Evolutionary conservation across 208 protist genomes (phyloP), one percentile per base, ranked within the genome.

Genomic region (Kentomonas sorsogonicus): DNA sequence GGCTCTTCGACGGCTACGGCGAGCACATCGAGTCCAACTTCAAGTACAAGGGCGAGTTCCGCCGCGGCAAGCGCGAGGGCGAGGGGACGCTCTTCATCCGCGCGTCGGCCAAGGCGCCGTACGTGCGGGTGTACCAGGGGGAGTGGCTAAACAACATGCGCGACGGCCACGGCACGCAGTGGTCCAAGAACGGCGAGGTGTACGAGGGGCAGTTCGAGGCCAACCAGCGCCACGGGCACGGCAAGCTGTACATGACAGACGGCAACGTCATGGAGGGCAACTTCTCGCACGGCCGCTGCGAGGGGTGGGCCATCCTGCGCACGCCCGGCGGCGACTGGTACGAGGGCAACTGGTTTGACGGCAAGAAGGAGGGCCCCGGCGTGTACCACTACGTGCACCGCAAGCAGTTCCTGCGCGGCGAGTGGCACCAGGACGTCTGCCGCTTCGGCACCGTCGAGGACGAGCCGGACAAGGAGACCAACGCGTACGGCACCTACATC

Each of bases 1-100:
- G 79, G 6, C 47, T 83, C 26, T 91, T 91, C 57, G 86, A 89
- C 27, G 89, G 89, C 31, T 94, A 82, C 33, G 89, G 89, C 16
- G 85, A 91, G 63, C 81, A 91, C 53, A 62, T 93, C 29, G 70
- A 83, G 58, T 57, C 68, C 26, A 78, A 72, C 50, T 83, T 70
- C 53, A 91, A 85, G 67, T 96, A 93, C 73, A 58, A 68, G 38
- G 89, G 89, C 31, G 86, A 92, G 59, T 96, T 93, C 59, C 77
- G 79, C 16, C 53, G 60, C 31, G 86, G 86, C 31, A 54, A 74
- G 62, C 77, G 85, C 3, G 86, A 96, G 30, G 86, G 86, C 3
- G 76, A 86, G 57, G 89, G 89, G 38, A 86, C 85, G 33, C 73
- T 96, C 11, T 96, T 86, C 46, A 62, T 88, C n/a, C 82, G 85